phyloP scores from a whole-genome alignment of 169 alveolate genomes.

The Plasmodium berghei region DNA sequence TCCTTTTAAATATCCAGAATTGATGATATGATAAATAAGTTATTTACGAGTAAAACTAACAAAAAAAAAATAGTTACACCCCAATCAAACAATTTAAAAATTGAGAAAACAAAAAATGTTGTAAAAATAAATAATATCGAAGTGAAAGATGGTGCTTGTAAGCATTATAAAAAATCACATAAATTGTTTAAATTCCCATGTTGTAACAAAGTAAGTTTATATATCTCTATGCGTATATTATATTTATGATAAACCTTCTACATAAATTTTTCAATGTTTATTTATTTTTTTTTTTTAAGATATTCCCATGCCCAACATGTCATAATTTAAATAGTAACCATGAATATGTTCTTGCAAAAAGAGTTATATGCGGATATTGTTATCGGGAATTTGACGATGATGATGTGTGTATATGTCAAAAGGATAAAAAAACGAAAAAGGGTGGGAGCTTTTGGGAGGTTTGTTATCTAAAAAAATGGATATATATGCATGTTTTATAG shows the following conservation, averaged over 20 bases:
- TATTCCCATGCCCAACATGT: slow-evolving; percentile 81
- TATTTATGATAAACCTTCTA: background rate
- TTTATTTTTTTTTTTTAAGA: slow-evolving; percentile 19
- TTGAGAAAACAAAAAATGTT: slow-evolving; percentile 63
- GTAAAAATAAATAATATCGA: slow-evolving; percentile 71
- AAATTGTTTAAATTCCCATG: slow-evolving; percentile 80
- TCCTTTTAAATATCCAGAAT: slow-evolving; percentile 15
- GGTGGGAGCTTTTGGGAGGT: slow-evolving; percentile 80
- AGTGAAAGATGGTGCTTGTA: slow-evolving; percentile 80
- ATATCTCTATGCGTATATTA: background rate
- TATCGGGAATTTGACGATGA: slow-evolving; percentile 78
- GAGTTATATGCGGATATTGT: slow-evolving; percentile 81
- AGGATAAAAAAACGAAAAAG: slow-evolving; percentile 68
- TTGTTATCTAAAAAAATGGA: slow-evolving; percentile 11
- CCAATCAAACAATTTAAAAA: slow-evolving; percentile 55
- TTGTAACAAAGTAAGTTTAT: slow-evolving; percentile 76
- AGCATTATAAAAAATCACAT: slow-evolving; percentile 80
- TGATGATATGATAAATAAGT: slow-evolving; percentile 68
- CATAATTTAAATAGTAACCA: slow-evolving; percentile 82
- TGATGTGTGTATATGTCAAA: slow-evolving; percentile 74
- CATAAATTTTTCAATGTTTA: background rate
- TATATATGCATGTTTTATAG: background rate
- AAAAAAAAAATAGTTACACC: slow-evolving; percentile 17
- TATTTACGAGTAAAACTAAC: slow-evolving; percentile 44
- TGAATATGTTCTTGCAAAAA: slow-evolving; percentile 75